phyloP scores from a whole-genome alignment of 345 rosid genomes.

The Corchorus olitorius region DNA sequence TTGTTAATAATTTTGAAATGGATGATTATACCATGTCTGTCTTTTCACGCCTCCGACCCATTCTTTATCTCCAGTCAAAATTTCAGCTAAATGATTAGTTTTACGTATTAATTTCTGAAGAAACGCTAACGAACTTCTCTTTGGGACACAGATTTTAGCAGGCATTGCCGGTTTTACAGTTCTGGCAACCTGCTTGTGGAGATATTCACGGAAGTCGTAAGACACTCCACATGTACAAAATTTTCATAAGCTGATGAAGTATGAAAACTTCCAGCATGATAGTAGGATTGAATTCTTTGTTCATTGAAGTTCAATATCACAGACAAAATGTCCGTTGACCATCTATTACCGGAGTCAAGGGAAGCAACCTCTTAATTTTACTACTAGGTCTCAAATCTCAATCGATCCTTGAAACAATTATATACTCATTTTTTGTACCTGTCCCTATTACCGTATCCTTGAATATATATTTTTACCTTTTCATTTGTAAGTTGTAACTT shows the following conservation, averaged over 20 bases:
- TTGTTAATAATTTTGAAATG: not conserved
- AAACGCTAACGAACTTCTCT: slow-evolving; percentile 8
- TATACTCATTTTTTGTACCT: not conserved
- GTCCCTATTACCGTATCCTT: not conserved
- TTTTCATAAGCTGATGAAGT: not conserved
- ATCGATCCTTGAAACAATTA: not conserved
- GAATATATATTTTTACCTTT: not conserved
- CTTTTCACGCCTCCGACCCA: too few relatives aligned
- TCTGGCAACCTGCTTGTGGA: slow-evolving; percentile 64
- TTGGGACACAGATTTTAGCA: slow-evolving; percentile 55
- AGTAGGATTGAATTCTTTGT: not conserved
- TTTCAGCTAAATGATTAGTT: not conserved
- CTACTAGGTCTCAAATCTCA: not conserved
- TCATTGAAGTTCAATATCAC: not conserved
- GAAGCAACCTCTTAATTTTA: not conserved
- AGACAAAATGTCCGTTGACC: not conserved
- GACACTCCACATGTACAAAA: not conserved
- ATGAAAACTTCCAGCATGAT: not conserved
- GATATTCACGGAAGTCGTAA: slow-evolving; percentile 54
- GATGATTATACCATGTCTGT: not conserved
- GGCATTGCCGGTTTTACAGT: slow-evolving; percentile 58
- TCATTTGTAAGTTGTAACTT: not conserved
- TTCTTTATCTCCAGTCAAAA: not conserved
- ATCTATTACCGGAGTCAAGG: not conserved
- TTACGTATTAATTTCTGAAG: not conserved